phyloP scores from a whole-genome alignment of 495 filamentous ascomycete genomes.

The Daldinia vernicosa region DNA sequence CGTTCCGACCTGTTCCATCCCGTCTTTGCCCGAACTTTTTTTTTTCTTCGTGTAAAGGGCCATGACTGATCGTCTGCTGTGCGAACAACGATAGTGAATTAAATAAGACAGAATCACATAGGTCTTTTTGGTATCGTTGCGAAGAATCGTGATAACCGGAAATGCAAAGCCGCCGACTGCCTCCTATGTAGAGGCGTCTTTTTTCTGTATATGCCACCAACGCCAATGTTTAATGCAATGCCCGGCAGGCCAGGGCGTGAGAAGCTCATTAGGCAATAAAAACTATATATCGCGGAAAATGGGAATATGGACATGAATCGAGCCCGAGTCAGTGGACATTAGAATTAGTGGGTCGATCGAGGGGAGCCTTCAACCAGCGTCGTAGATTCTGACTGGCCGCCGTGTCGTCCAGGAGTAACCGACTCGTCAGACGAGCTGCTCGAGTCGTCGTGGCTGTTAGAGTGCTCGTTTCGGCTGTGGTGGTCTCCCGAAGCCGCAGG shows the following conservation, averaged over 20 bases:
- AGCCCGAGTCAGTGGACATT: slow-evolving; percentile 36
- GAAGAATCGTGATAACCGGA: slow-evolving; percentile 44
- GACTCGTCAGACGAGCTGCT: slow-evolving; percentile 49
- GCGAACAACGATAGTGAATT: slow-evolving; percentile 42
- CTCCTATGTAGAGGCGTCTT: slow-evolving; percentile 39
- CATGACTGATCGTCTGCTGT: slow-evolving; percentile 41
- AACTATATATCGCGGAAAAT: slow-evolving; percentile 40
- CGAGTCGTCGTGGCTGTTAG: slow-evolving; percentile 40
- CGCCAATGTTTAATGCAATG: slow-evolving; percentile 46
- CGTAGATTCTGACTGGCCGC: slow-evolving; percentile 25
- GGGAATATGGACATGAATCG: slow-evolving; percentile 41
- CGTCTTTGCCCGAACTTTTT: slow-evolving; percentile 38
- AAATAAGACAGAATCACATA: slow-evolving; percentile 43
- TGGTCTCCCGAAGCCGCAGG: slow-evolving; percentile 39
- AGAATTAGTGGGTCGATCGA: slow-evolving; percentile 41
- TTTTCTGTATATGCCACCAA: slow-evolving; percentile 49
- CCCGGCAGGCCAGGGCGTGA: slow-evolving; percentile 21
- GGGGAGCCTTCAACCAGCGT: slow-evolving; percentile 24
- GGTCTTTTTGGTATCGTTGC: slow-evolving; percentile 50
- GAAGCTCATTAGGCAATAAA: slow-evolving; percentile 44
- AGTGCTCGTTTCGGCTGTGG: slow-evolving; percentile 31
- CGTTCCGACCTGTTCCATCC: slow-evolving; percentile 38
- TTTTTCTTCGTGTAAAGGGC: slow-evolving; percentile 28
- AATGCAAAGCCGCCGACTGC: slow-evolving; percentile 41
- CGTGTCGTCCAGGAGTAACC: slow-evolving; percentile 20